phyloP scores from a whole-genome alignment of 2,329 filamentous ascomycete species.

The Seiridium unicorne region DNA sequence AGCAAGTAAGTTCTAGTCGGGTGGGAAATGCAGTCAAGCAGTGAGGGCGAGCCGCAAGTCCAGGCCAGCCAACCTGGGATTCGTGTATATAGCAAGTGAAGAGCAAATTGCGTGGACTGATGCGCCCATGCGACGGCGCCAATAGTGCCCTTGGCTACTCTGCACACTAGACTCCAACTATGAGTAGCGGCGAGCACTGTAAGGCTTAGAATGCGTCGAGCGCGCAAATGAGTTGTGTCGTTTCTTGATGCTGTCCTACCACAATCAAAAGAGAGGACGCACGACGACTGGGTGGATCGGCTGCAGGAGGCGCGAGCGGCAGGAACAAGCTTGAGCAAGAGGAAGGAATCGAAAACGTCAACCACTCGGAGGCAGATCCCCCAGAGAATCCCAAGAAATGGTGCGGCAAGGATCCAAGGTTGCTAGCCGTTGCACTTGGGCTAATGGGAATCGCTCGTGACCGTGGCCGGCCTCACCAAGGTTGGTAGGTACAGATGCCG shows the following conservation, averaged over 20 bases:
- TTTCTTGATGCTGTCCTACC: background rate
- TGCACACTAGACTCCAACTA: background rate
- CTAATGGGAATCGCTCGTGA: slow-evolving; percentile 11
- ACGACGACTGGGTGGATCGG: background rate
- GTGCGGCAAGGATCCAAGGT: slow-evolving; percentile 6
- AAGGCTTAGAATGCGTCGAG: background rate
- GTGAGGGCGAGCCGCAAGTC: background rate
- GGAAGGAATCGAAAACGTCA: slow-evolving; percentile 1
- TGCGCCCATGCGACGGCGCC: background rate
- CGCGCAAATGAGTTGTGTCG: background rate
- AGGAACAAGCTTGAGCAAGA: background rate
- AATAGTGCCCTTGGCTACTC: background rate
- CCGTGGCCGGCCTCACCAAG: slow-evolving; percentile 6
- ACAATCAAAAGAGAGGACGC: background rate
- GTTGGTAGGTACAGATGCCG: slow-evolving; percentile 7
- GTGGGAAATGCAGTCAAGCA: background rate
- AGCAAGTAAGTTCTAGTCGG: background rate
- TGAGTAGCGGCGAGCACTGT: background rate
- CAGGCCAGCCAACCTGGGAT: background rate
- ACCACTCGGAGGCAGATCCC: slow-evolving; percentile 3
- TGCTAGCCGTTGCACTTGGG: slow-evolving; percentile 11
- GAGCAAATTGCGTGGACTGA: slow-evolving; percentile 1
- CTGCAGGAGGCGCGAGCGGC: slow-evolving; percentile 4
- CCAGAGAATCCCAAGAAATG: slow-evolving; percentile 3
- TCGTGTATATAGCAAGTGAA: background rate